Evolutionary conservation across 139 green algal genomes (phyloP).

Genomic region (Chlamydomonas eustigma): DNA sequence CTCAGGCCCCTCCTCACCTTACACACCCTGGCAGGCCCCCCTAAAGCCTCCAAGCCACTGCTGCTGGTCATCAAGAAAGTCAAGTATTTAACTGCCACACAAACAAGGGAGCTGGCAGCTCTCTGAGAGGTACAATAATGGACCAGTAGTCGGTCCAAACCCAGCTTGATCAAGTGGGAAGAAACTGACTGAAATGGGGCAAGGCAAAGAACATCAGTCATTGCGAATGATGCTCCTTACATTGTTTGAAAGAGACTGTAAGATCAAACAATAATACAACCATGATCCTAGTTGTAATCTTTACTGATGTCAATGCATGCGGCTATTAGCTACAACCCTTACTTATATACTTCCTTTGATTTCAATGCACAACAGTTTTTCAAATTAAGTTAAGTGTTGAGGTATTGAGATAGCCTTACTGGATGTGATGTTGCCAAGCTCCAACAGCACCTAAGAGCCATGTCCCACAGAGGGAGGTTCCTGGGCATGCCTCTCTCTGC

Average conservation of each 20-base stretch:
- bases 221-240: too few species aligned
- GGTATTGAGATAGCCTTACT: slow-evolving; percentile 5
- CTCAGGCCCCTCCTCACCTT: background rate
- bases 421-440: slow-evolving; percentile 25
- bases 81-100: background rate
- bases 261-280: too few species aligned
- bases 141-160: background rate
- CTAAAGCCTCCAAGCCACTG: slow-evolving; percentile 18
- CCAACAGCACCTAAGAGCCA: slow-evolving; percentile 22
- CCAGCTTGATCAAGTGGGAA: background rate
- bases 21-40: slow-evolving; percentile 18
- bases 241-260: too few species aligned
- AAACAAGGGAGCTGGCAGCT: slow-evolving; percentile 6
- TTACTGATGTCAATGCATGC: too few species aligned
- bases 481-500: slow-evolving; percentile 10
- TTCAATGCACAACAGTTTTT: too few species aligned
- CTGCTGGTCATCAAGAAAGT: slow-evolving; percentile 3
- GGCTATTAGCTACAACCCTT: too few species aligned
- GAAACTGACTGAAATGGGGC: slow-evolving; percentile 10
- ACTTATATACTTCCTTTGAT: too few species aligned
- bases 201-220: too few species aligned
- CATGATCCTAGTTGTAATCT: too few species aligned
- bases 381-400: slow-evolving; percentile 3
- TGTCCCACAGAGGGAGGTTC: slow-evolving; percentile 14
- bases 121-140: background rate